These are phyloP conservation scores for Ophiostoma sp. DNA, from an alignment of 2,329 filamentous ascomycete species.

Conservation along the genomic window DNA sequence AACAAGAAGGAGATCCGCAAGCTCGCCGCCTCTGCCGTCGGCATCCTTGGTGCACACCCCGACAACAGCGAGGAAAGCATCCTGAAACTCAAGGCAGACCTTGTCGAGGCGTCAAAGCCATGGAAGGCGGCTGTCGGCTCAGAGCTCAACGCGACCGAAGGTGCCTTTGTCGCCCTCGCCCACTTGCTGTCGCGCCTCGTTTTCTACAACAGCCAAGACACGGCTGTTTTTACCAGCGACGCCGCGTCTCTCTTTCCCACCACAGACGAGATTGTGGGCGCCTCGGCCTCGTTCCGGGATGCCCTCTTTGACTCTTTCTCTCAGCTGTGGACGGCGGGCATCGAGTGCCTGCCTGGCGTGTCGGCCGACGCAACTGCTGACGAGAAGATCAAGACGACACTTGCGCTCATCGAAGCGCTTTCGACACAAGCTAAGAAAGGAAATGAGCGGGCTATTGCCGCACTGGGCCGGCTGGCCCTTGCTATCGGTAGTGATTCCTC, in stretches of 20 bases:
- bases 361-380: slow-evolving; percentile 21
- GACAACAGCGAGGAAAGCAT: slow-evolving; percentile 39
- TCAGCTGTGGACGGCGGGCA: slow-evolving; percentile 41
- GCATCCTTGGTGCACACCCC: slow-evolving; percentile 68
- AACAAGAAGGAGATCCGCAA: slow-evolving; percentile 65
- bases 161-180: slow-evolving; percentile 42
- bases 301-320: slow-evolving; percentile 42
- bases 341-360: slow-evolving; percentile 32
- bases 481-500: slow-evolving; percentile 26
- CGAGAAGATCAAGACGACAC: slow-evolving; percentile 28
- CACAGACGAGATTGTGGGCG: slow-evolving; percentile 25
- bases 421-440: slow-evolving; percentile 67
- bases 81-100: slow-evolving; percentile 38
- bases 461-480: slow-evolving; percentile 70
- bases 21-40: slow-evolving; percentile 64
- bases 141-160: slow-evolving; percentile 44
- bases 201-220: slow-evolving; percentile 35
- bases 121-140: slow-evolving; percentile 49
- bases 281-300: slow-evolving; percentile 37
- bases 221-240: background rate
- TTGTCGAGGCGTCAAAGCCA: slow-evolving; percentile 42
- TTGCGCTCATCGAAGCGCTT: slow-evolving; percentile 56
- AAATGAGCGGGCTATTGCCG: slow-evolving; percentile 73
- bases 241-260: slow-evolving; percentile 19
- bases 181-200: slow-evolving; percentile 42